Evolutionary conservation across 2,329 filamentous ascomycete genomes (phyloP), one percentile per base, ranked within the genome.

Genomic region (Chrysoporthe cubensis): DNA sequence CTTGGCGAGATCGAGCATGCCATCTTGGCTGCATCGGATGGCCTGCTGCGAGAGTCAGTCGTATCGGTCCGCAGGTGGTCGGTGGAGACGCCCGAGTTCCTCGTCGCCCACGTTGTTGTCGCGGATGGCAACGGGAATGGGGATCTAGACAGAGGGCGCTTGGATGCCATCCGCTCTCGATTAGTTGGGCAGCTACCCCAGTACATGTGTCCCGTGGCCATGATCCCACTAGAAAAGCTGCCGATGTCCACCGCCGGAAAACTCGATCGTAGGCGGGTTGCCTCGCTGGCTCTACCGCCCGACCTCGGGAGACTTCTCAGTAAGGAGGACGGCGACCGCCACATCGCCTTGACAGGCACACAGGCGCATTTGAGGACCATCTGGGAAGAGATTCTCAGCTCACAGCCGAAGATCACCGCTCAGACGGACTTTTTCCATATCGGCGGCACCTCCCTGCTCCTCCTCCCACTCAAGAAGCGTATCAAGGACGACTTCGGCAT

Each of bases 381-480:
- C 9, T 74, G 72, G 70, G 52, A 73, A 1, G 69, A 66, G 8
- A 68, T 74, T 8, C 14, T 56, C 16, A 32, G 21, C 21, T 8
- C 21, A 16, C 9, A 32, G 11, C 11, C 34, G 1, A 59, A 21
- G 6, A 57, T 62, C 26, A 57, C 40, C 14, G 21, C 37, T 3
- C 50, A 70, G 1, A 74, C 80, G 0, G 76, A 82, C 71, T 83
- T 83, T 71, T 83, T 82, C 71, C 68, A 70, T 0, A 68, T 78
- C 1, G 81, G 81, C 1, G 81, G 81, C 3, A 81, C 76, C 62
- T 83, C 81, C 0, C 64, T 83, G 5, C 72, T 80, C 0, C 69
- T 82, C 1, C 71, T 83, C 4, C 69, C 74, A 4, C 74, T 86
- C 0, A 78, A 80, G 54, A 62, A 71, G 0, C 65, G 65, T 0